A percentile compares a stretch with the other conserved stretches of the same genome.
phyloP scores from a whole-genome alignment of 148 eudicot species.

The Cornus florida region DNA sequence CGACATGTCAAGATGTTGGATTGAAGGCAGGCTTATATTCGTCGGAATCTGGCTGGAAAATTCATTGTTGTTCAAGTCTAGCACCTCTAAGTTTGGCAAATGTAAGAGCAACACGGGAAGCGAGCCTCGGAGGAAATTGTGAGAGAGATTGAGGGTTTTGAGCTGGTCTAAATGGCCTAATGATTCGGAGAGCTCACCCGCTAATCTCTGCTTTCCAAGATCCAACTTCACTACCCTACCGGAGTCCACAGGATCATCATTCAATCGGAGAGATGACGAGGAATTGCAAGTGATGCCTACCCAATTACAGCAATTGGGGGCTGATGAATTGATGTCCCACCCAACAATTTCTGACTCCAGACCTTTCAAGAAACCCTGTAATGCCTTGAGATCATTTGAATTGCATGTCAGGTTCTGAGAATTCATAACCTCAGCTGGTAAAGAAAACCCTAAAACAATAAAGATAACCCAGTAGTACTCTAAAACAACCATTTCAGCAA shows the following conservation, averaged over 20 bases:
- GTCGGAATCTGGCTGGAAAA: constrained; percentile 10
- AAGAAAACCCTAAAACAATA: constrained; percentile 3
- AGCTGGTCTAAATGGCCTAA: constrained; percentile 17
- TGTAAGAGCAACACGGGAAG: constrained; percentile 19
- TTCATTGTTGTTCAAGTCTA: constrained; percentile 30
- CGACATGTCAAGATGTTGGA: constrained; percentile 18
- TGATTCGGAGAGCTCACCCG: constrained; percentile 20
- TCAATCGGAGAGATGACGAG: background rate
- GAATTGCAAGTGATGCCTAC: constrained; percentile 20
- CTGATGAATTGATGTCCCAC: constrained; percentile 16
- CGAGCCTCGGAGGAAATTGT: constrained; percentile 21
- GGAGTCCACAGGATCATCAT: background rate
- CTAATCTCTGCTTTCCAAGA: constrained; percentile 10
- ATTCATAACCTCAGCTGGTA: background rate
- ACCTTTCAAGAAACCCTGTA: constrained; percentile 13
- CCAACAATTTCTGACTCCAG: constrained; percentile 20
- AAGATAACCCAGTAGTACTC: background rate
- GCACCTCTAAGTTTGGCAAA: constrained; percentile 11
- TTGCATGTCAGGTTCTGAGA: constrained; percentile 26
- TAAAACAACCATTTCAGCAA: constrained; percentile 11
- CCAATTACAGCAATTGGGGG: constrained; percentile 35
- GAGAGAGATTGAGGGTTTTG: constrained; percentile 30
- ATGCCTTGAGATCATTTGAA: constrained; percentile 19
- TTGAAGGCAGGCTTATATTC: constrained; percentile 19
- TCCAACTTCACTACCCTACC: constrained; percentile 29